Conservation (phyloP, 805 yeast genomes). For the Metschnikowia kunwiensis region DNA sequence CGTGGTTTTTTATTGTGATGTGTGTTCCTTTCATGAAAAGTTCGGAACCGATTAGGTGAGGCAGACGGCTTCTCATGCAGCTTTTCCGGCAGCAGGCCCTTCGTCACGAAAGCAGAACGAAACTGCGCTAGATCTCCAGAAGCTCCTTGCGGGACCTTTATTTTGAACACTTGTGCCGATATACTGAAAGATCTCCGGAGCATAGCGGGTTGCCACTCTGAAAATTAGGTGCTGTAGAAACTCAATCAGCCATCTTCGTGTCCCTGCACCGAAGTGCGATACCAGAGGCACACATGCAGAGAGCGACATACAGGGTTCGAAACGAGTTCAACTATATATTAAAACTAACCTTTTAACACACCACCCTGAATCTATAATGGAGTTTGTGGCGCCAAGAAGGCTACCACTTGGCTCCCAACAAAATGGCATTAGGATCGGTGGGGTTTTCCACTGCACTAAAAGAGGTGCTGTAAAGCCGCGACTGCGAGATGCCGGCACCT, state of each 20-base stretch:
- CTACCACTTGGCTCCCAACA: constrained; percentile 59
- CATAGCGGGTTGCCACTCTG: no score
- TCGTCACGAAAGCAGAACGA: constrained; percentile 2
- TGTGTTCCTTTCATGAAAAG: constrained; percentile 3
- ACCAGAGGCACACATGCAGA: no score
- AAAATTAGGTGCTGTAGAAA: no score
- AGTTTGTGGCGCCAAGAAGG: background rate
- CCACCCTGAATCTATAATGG: background rate
- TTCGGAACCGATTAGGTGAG: constrained; percentile 6
- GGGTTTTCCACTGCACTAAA: constrained; percentile 53
- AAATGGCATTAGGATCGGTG: constrained; percentile 43
- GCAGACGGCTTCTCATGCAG: constrained; percentile 1
- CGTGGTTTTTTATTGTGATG: background rate
- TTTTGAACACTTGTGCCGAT: background rate
- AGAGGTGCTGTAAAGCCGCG: constrained; percentile 43
- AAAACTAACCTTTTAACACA: no score
- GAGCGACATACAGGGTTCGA: no score
- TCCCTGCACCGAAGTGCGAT: background rate
- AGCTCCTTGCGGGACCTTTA: background rate
- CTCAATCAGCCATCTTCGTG: no score
- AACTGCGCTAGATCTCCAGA: background rate
- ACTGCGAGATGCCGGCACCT: constrained; percentile 27
- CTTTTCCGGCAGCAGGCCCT: background rate
- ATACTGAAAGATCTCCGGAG: constrained; percentile 4
- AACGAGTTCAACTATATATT: no score